Percentiles rank a stretch among this genome's conserved stretches.
Conservation (phyloP, 768 basidiomycete genomes). For the Hemileccinum impolitum region DNA sequence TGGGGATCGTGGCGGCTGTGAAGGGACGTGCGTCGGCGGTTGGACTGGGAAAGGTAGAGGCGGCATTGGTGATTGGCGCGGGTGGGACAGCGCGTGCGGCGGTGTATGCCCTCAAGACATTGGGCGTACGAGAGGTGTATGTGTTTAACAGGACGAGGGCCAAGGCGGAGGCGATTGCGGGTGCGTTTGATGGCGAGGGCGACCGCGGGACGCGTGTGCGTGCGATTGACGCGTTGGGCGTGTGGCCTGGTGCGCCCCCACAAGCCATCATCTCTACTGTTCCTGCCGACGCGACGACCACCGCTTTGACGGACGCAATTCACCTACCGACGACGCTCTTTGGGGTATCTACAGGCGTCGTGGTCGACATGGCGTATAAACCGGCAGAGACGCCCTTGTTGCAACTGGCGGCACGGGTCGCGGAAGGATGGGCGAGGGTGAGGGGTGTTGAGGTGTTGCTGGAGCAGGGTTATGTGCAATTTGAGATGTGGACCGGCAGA, state of each 20-base stretch:
- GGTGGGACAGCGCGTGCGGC: slow-evolving; percentile 95
- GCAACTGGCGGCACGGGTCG: slow-evolving; percentile 52
- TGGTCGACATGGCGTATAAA: slow-evolving; percentile 94
- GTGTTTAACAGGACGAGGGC: slow-evolving; percentile 80
- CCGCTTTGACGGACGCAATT: slow-evolving; percentile 30
- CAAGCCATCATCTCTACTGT: slow-evolving; percentile 87
- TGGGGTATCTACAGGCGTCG: slow-evolving; percentile 58
- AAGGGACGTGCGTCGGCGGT: slow-evolving; percentile 35
- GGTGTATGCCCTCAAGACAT: slow-evolving; percentile 76
- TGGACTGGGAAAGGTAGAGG: slow-evolving; percentile 16
- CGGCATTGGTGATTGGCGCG: slow-evolving; percentile 87
- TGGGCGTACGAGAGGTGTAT: slow-evolving; percentile 71
- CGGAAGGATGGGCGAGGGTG: slow-evolving; percentile 62
- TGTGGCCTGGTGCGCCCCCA: slow-evolving; percentile 53
- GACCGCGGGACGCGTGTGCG: slow-evolving; percentile 43
- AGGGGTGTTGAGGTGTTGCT: slow-evolving; percentile 81
- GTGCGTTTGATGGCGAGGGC: slow-evolving; percentile 47
- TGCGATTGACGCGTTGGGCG: slow-evolving; percentile 55
- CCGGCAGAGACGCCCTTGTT: slow-evolving; percentile 84
- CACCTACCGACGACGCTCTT: slow-evolving; percentile 59
- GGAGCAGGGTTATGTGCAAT: slow-evolving; percentile 87
- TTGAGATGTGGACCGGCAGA: slow-evolving; percentile 77
- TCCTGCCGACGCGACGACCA: slow-evolving; percentile 62
- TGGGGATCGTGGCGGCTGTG: slow-evolving; percentile 71
- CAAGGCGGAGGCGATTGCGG: slow-evolving; percentile 69